Conservation (phyloP, 768 basidiomycete genomes). For the Pleurotus ostreatus region DNA sequence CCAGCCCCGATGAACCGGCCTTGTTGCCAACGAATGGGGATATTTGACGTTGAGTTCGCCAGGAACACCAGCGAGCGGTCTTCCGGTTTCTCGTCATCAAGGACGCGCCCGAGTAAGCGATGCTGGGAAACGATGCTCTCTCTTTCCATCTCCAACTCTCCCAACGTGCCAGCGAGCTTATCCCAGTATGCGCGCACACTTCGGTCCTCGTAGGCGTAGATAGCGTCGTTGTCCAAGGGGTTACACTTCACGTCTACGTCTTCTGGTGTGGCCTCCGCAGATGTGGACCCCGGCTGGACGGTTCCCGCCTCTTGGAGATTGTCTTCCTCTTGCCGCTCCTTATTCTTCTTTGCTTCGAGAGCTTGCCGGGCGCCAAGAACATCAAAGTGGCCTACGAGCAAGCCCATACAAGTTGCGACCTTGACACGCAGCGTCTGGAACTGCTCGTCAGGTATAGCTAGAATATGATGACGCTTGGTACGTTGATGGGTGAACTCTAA, state of each 20-base stretch:
- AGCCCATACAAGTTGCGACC: slow-evolving; percentile 93
- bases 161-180: slow-evolving; percentile 52
- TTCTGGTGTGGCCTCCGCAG: slow-evolving; percentile 29
- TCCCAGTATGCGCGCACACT: slow-evolving; percentile 79
- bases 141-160: slow-evolving; percentile 63
- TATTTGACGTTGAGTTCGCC: slow-evolving; percentile 92
- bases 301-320: slow-evolving; percentile 47
- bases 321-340: slow-evolving; percentile 73
- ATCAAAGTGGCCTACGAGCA: slow-evolving; percentile 97
- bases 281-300: neutral
- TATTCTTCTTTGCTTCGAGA: slow-evolving; percentile 84
- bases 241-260: slow-evolving; percentile 43
- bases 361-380: slow-evolving; percentile 92
- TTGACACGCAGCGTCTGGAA: slow-evolving; percentile 88
- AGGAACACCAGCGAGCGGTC: slow-evolving; percentile 92
- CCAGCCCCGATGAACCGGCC: slow-evolving; percentile 98
- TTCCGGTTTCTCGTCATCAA: slow-evolving; percentile 91
- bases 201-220: slow-evolving; percentile 48
- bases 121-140: slow-evolving; percentile 61
- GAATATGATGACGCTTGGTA: slow-evolving; percentile 78
- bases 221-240: slow-evolving; percentile 31
- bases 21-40: slow-evolving; percentile 97
- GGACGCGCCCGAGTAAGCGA: slow-evolving; percentile 81
- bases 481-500: slow-evolving; percentile 89
- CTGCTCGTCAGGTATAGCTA: slow-evolving; percentile 83